These are phyloP conservation scores for Rhytidiadelphus loreus DNA, from an alignment of 225 moss, liverwort and hornwort species.

Conservation along the genomic window DNA sequence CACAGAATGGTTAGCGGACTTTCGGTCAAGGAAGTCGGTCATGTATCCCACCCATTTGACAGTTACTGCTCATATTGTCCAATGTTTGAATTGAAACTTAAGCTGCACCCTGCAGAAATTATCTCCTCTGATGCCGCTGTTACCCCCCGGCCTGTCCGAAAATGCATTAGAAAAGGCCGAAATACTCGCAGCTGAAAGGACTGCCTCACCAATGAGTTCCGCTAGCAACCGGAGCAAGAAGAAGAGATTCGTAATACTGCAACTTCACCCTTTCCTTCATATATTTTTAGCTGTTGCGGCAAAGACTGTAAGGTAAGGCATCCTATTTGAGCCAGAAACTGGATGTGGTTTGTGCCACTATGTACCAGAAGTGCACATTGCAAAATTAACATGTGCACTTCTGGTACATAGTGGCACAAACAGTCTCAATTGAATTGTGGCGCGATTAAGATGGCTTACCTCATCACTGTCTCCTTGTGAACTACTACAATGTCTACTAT, in stretches of 20 bases:
- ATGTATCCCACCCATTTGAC: background rate
- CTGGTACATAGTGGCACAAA: background rate
- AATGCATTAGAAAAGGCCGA: conserved; percentile 43
- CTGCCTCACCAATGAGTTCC: conserved; percentile 16
- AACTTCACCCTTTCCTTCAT: background rate
- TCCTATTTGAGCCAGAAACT: background rate
- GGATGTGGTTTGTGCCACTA: background rate
- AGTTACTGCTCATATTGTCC: background rate
- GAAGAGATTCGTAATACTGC: conserved; percentile 4
- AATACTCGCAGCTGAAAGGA: conserved; percentile 21
- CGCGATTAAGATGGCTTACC: background rate
- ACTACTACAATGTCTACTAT: background rate
- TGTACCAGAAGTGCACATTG: no score
- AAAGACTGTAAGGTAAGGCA: no score
- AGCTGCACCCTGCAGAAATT: conserved; percentile 27
- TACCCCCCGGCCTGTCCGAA: conserved; percentile 41
- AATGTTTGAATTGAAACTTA: background rate
- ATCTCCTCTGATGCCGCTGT: conserved; percentile 31
- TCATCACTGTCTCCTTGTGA: background rate
- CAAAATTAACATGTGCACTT: background rate
- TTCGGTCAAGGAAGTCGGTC: background rate
- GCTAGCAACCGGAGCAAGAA: conserved; percentile 23
- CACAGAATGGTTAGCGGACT: background rate
- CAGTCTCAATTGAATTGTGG: background rate
- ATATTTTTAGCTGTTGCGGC: background rate